Evolutionary conservation across 2,329 filamentous ascomycete species (phyloP).

Genomic region (Aspergillus tanneri): DNA sequence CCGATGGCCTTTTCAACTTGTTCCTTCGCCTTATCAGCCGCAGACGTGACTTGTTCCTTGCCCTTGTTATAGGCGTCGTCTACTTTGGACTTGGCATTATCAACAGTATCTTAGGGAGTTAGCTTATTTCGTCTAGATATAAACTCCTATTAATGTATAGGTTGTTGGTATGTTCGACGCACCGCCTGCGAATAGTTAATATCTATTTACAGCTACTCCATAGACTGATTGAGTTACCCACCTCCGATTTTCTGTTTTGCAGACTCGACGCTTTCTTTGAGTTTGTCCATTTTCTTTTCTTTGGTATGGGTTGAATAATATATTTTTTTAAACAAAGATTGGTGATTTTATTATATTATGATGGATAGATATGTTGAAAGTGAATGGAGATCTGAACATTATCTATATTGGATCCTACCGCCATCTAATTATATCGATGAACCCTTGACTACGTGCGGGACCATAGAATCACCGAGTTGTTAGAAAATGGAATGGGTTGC

Average conservation of each 20-base stretch:
- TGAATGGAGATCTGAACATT: not conserved
- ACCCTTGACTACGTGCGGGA: too few relatives aligned
- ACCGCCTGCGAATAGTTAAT: too few relatives aligned
- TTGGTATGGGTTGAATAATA: not conserved
- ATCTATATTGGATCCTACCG: not conserved
- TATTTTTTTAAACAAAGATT: too few relatives aligned
- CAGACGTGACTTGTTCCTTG: conserved; percentile 7
- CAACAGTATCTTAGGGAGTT: too few relatives aligned
- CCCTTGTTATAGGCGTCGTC: conserved; percentile 5
- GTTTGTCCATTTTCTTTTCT: not conserved
- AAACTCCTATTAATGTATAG: too few relatives aligned
- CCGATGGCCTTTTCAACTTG: conserved; percentile 1
- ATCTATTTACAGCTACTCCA: too few relatives aligned
- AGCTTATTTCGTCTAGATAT: too few relatives aligned
- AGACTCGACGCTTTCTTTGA: conserved; percentile 1
- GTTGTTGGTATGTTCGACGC: too few relatives aligned
- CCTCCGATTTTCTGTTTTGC: not conserved
- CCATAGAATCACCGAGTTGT: too few relatives aligned
- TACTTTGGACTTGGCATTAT: conserved; percentile 6
- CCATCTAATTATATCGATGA: not conserved
- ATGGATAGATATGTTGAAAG: not conserved
- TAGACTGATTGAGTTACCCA: not conserved
- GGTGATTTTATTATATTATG: too few relatives aligned
- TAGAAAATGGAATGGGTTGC: too few relatives aligned
- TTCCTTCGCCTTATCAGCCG: conserved; percentile 5